Percentiles rank a stretch among this genome's conserved stretches.
Evolutionary conservation across 225 moss, liverwort and hornwort genomes (phyloP).

Genomic region (Bryoerythrophyllum caledonicum): DNA sequence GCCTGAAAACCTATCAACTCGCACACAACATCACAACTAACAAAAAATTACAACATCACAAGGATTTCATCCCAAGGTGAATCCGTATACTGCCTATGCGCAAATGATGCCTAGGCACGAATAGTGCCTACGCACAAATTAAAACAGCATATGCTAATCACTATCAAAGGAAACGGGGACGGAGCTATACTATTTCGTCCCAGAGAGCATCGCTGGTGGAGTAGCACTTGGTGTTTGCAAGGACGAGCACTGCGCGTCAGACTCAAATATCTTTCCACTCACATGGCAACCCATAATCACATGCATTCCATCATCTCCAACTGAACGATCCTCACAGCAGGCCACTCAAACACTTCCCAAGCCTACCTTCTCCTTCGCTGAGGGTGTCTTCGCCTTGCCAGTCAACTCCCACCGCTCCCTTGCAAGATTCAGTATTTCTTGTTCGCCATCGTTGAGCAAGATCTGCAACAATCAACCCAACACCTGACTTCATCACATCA

Average conservation of each 20-base stretch:
- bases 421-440: no score
- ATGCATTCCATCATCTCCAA: neutral
- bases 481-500: constrained; percentile 10
- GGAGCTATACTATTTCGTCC: no score
- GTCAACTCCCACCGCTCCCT: no score
- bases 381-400: no score
- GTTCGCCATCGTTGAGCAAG: no score
- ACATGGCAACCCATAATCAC: neutral
- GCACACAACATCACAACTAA: no score
- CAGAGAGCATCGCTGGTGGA: constrained; percentile 44
- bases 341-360: neutral
- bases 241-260: neutral
- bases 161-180: neutral
- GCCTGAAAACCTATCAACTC: no score
- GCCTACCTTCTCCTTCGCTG: constrained; percentile 50
- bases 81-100: no score
- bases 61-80: no score
- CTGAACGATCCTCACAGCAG: neutral
- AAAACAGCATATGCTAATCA: neutral
- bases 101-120: no score
- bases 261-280: neutral
- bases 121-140: no score
- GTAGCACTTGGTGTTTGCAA: constrained; percentile 36
- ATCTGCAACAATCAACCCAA: constrained; percentile 14
- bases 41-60: no score